Conservation (phyloP, 2,329 filamentous ascomycete species). For the Talaromyces marneffei region DNA sequence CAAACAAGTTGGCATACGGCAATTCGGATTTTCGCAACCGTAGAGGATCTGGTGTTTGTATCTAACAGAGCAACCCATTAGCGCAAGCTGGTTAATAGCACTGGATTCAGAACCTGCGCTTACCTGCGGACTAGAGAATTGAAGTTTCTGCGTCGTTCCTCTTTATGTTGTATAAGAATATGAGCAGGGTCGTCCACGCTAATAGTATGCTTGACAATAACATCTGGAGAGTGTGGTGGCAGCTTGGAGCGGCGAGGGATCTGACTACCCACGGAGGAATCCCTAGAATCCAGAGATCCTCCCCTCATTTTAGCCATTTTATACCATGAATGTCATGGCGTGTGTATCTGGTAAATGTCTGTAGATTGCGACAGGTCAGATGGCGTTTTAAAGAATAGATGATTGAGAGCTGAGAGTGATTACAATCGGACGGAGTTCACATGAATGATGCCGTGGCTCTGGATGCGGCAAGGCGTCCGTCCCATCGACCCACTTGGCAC, state of each 20-base stretch:
- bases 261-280: conserved; percentile 5
- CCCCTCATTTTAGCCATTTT: conserved; percentile 41
- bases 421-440: background rate
- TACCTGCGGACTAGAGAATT: conserved; percentile 64
- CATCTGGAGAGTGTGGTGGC: conserved; percentile 36
- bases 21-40: conserved; percentile 65
- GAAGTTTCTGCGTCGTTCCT: conserved; percentile 37
- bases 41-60: conserved; percentile 76
- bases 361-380: background rate
- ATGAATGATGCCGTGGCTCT: background rate
- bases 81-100: conserved; percentile 7
- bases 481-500: background rate
- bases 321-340: background rate
- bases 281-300: conserved; percentile 17
- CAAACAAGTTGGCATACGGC: conserved; percentile 72
- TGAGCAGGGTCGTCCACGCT: conserved; percentile 32
- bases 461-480: conserved; percentile 8
- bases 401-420: background rate
- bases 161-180: conserved; percentile 35
- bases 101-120: conserved; percentile 20
- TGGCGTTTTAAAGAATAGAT: background rate
- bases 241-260: conserved; percentile 30
- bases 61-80: conserved; percentile 38
- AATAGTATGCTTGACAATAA: conserved; percentile 36
- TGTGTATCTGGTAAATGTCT: background rate